Conservation (phyloP, 208 protist genomes). For the Zelonia costaricensis region DNA sequence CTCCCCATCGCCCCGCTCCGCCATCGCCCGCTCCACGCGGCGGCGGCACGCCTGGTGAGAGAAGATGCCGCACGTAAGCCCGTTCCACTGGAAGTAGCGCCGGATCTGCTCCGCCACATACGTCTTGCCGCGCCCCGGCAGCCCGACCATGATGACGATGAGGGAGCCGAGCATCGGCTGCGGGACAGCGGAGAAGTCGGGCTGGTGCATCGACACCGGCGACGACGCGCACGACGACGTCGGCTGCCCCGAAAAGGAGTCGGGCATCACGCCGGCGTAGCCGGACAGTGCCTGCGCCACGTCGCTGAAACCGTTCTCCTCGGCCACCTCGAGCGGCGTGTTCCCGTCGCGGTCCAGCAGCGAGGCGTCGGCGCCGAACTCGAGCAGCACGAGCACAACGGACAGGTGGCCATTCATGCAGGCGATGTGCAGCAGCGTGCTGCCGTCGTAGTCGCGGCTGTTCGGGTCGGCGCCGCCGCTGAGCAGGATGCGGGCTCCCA, state of each 20-base stretch:
- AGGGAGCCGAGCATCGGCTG: slow-evolving; percentile 86
- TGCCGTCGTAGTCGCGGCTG: slow-evolving; percentile 78
- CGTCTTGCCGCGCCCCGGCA: slow-evolving; percentile 88
- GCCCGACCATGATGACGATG: slow-evolving; percentile 91
- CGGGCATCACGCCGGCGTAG: slow-evolving; percentile 14
- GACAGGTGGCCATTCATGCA: slow-evolving; percentile 49
- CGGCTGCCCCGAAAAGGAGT: slow-evolving; percentile 25
- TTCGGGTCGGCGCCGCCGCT: slow-evolving; percentile 76
- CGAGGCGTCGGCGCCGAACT: slow-evolving; percentile 60
- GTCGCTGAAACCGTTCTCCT: slow-evolving; percentile 52
- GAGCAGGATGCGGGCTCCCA: slow-evolving; percentile 69
- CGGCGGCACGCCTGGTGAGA: slow-evolving; percentile 58
- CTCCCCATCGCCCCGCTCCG: not conserved
- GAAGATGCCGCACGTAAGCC: slow-evolving; percentile 77
- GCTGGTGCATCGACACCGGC: slow-evolving; percentile 35
- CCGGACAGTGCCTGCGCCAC: slow-evolving; percentile 53
- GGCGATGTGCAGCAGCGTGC: slow-evolving; percentile 84
- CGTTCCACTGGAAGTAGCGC: slow-evolving; percentile 92
- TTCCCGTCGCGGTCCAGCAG: slow-evolving; percentile 64
- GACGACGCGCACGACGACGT: slow-evolving; percentile 32
- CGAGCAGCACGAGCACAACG: slow-evolving; percentile 65
- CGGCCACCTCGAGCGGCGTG: slow-evolving; percentile 62
- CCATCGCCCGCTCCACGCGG: slow-evolving; percentile 27
- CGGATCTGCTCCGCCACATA: slow-evolving; percentile 89
- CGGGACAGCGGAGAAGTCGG: slow-evolving; percentile 75